phyloP scores from a whole-genome alignment of 1,284 basidiomycete species.

The Mrakiaceae sp. region DNA sequence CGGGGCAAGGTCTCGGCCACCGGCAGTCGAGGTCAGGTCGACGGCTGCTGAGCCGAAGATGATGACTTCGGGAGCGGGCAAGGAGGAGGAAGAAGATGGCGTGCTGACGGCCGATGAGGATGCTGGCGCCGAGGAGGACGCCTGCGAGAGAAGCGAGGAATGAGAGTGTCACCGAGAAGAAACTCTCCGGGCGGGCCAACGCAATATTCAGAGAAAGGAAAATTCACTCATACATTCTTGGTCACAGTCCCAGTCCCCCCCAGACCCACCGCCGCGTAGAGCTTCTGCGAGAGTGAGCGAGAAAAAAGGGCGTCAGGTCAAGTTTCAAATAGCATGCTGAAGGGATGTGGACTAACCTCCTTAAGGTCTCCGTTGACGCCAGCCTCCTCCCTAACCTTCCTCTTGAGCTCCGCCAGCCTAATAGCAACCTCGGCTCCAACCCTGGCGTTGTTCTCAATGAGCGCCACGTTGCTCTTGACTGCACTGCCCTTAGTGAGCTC shows the following conservation, averaged over 20 bases:
- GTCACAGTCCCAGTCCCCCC: no score
- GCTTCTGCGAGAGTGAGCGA: no score
- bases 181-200: no score
- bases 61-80: conserved; percentile 38
- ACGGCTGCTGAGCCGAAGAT: conserved; percentile 76
- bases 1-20: conserved; percentile 24
- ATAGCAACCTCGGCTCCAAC: conserved; percentile 74
- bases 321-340: no score
- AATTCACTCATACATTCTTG: no score
- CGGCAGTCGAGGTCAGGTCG: conserved; percentile 58
- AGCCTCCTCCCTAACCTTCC: conserved; percentile 19
- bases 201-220: no score
- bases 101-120: background rate
- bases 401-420: conserved; percentile 53
- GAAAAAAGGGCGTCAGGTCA: no score
- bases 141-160: background rate
- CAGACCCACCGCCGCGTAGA: no score
- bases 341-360: no score
- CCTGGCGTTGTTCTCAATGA: conserved; percentile 84
- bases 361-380: no score
- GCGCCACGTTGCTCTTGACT: conserved; percentile 64
- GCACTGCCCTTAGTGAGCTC: conserved; percentile 70
- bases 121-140: background rate
- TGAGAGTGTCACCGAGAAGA: background rate
- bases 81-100: background rate